phyloP scores from a whole-genome alignment of 2,329 filamentous ascomycete species.

The Leptographium galeiforme region DNA sequence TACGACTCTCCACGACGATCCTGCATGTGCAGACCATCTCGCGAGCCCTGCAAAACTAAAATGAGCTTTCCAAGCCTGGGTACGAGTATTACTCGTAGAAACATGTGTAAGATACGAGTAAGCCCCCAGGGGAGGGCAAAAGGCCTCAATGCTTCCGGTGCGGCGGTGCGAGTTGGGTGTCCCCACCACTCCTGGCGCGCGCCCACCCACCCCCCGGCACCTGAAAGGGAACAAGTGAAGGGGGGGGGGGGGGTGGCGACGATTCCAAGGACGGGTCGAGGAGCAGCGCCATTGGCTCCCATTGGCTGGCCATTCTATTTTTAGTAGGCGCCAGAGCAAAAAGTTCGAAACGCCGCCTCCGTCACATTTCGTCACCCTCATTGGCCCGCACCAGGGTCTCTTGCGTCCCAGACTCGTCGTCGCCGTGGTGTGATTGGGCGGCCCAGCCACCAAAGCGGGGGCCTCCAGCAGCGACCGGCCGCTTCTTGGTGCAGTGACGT shows the following conservation, averaged over 20 bases:
- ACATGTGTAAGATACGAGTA: neutral
- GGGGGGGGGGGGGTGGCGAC: neutral
- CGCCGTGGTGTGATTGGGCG: neutral
- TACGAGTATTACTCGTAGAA: neutral
- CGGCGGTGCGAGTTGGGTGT: neutral
- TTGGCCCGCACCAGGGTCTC: conserved; percentile 1
- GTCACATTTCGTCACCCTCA: conserved; percentile 2
- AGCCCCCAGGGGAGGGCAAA: neutral
- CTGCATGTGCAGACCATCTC: too few species aligned
- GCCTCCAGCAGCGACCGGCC: neutral
- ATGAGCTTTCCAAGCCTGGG: too few species aligned
- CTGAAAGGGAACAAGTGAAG: too few species aligned
- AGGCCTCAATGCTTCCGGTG: neutral
- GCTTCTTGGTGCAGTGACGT: neutral
- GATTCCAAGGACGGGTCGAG: neutral
- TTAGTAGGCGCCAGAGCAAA: conserved; percentile 12
- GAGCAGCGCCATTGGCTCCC: neutral
- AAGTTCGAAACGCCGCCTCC: conserved; percentile 9
- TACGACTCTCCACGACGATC: too few species aligned
- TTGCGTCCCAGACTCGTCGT: neutral
- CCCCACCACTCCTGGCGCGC: neutral
- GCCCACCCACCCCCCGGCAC: neutral
- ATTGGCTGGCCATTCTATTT: conserved; percentile 12
- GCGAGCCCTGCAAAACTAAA: too few species aligned
- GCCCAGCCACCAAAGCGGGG: neutral